These are phyloP conservation scores for Atkinsonella texensis DNA, from an alignment of 2,329 filamentous ascomycete genomes.

Conservation along the genomic window DNA sequence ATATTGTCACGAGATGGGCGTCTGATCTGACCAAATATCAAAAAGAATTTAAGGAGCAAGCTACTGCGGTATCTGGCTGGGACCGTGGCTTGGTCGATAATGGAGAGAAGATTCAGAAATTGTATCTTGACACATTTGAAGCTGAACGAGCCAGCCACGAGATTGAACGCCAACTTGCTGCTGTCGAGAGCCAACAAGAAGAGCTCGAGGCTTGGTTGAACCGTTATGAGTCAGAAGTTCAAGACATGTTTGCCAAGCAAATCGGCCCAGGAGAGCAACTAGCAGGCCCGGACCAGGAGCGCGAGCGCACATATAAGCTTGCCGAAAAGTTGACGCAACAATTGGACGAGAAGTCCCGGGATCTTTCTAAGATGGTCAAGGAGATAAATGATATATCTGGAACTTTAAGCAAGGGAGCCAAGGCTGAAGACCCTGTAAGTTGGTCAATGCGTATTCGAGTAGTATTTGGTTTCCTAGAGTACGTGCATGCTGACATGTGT, in stretches of 20 bases:
- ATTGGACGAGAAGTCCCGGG: constrained; percentile 86
- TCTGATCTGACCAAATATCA: constrained; percentile 92
- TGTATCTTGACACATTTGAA: constrained; percentile 86
- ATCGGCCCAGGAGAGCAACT: constrained; percentile 64
- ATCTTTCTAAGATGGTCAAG: constrained; percentile 91
- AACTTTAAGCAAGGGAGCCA: constrained; percentile 76
- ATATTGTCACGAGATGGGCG: constrained; percentile 95
- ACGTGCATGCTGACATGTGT: constrained; percentile 8
- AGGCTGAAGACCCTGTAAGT: constrained; percentile 76
- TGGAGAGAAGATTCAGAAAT: constrained; percentile 83
- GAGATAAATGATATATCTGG: constrained; percentile 94
- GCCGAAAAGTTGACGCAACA: constrained; percentile 87
- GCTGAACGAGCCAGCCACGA: constrained; percentile 87
- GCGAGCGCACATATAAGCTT: constrained; percentile 90
- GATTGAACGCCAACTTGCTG: constrained; percentile 80
- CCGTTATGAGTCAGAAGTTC: constrained; percentile 82
- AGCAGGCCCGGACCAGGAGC: constrained; percentile 84
- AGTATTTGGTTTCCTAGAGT: background rate
- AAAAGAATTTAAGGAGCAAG: constrained; percentile 89
- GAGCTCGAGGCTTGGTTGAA: constrained; percentile 83
- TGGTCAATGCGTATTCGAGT: constrained; percentile 6
- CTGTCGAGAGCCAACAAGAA: constrained; percentile 85
- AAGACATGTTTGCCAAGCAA: constrained; percentile 73
- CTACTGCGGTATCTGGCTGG: constrained; percentile 78
- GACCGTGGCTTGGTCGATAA: constrained; percentile 89